phyloP scores from a whole-genome alignment of 2,329 filamentous ascomycete genomes.

The Colletotrichum filicis region DNA sequence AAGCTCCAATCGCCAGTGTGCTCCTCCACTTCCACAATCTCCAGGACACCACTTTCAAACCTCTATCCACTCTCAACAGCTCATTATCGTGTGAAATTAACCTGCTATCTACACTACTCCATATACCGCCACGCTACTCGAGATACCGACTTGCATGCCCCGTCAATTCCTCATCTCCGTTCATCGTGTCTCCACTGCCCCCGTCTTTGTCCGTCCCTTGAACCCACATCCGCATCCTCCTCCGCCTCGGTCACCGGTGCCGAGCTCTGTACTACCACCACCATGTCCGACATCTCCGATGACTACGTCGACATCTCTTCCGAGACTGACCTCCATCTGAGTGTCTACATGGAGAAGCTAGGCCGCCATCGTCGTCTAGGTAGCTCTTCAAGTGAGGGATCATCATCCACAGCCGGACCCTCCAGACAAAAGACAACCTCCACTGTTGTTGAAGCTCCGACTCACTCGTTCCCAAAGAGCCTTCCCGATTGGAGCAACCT shows the following conservation, averaged over 20 bases:
- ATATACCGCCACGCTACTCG: not conserved
- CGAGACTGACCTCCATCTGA: constrained; percentile 28
- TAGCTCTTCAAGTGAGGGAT: constrained; percentile 27
- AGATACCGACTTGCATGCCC: constrained; percentile 1
- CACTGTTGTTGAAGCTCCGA: not conserved
- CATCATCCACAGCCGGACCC: constrained; percentile 2
- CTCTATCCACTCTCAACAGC: not conserved
- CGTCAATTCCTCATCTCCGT: constrained; percentile 13
- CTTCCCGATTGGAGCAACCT: constrained; percentile 71
- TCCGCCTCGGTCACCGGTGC: constrained; percentile 14
- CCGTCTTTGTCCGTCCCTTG: constrained; percentile 4
- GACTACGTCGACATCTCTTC: constrained; percentile 32
- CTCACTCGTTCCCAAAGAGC: constrained; percentile 42
- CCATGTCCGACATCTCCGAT: constrained; percentile 35
- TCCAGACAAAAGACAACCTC: constrained; percentile 5
- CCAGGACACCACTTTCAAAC: not conserved
- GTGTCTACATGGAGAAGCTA: constrained; percentile 28
- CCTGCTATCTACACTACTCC: not conserved
- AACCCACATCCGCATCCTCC: constrained; percentile 6
- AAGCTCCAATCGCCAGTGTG: not conserved
- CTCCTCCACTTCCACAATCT: not conserved
- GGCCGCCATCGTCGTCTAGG: constrained; percentile 12
- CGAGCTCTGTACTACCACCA: constrained; percentile 9
- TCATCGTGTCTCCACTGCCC: constrained; percentile 16
- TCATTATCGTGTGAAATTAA: constrained; percentile 6